A percentile compares a stretch with the other conserved stretches of the same genome.
These are phyloP conservation scores for Wickerhamiella siamensis DNA, from an alignment of 805 yeast genomes.

Conservation along the genomic window DNA sequence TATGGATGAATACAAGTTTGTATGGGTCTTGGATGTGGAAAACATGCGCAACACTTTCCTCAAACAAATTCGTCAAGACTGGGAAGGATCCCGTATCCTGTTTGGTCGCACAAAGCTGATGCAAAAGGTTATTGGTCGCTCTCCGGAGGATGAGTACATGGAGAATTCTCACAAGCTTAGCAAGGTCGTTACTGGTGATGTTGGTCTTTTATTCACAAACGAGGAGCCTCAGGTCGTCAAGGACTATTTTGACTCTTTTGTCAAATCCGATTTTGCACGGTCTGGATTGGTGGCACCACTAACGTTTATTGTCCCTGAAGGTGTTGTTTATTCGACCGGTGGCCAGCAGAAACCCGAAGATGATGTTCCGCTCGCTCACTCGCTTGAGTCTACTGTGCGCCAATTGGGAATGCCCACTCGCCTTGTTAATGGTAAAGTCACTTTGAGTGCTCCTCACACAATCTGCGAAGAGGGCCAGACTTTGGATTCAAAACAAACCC, in stretches of 20 bases:
- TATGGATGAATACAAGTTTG: constrained; percentile 60
- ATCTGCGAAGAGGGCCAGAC: constrained; percentile 72
- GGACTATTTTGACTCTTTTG: constrained; percentile 69
- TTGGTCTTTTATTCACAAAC: constrained; percentile 80
- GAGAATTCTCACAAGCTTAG: constrained; percentile 65
- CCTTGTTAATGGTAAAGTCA: constrained; percentile 78
- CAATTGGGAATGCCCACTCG: constrained; percentile 83
- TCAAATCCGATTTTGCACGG: constrained; percentile 73
- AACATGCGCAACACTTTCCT: constrained; percentile 93
- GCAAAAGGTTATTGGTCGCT: constrained; percentile 81
- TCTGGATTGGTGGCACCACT: constrained; percentile 78
- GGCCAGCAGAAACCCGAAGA: constrained; percentile 83
- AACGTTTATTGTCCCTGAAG: constrained; percentile 74
- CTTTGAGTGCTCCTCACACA: constrained; percentile 55
- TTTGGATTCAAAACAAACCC: constrained; percentile 80
- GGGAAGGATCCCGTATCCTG: constrained; percentile 80
- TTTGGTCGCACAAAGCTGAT: constrained; percentile 89
- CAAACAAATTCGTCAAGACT: constrained; percentile 82
- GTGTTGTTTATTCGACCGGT: constrained; percentile 86
- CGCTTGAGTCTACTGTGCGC: constrained; percentile 86
- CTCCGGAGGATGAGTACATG: constrained; percentile 78
- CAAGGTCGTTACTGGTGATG: constrained; percentile 53
- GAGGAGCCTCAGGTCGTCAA: constrained; percentile 80
- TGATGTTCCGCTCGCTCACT: constrained; percentile 93
- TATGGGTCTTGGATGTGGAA: constrained; percentile 75